A percentile compares a stretch with the other conserved stretches of the same genome.
Conservation (phyloP, 805 yeast species). For the Zygosaccharomyces bisporus region DNA sequence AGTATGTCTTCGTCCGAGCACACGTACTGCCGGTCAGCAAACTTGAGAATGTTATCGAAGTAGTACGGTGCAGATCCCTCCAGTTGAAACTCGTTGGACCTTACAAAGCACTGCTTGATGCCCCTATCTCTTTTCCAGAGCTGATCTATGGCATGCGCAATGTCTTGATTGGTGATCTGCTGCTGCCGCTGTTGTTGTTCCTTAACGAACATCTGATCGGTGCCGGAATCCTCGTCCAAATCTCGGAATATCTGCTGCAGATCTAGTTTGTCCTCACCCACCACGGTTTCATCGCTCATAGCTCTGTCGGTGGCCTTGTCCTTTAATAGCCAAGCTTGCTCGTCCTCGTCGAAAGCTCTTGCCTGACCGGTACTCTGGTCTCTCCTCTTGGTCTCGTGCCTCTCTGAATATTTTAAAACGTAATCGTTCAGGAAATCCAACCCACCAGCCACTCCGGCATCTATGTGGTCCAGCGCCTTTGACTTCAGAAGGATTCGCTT, state of each 20-base stretch:
- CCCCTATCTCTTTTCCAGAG: conserved; percentile 75
- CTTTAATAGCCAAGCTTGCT: conserved; percentile 3
- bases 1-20: conserved; percentile 82
- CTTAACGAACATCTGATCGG: conserved; percentile 26
- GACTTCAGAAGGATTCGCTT: conserved; percentile 52
- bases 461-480: conserved; percentile 57
- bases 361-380: conserved; percentile 54
- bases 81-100: conserved; percentile 75
- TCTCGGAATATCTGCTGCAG: conserved; percentile 27
- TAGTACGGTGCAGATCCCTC: conserved; percentile 81
- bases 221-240: conserved; percentile 24
- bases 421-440: conserved; percentile 58
- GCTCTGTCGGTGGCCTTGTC: conserved; percentile 15
- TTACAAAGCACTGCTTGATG: conserved; percentile 50
- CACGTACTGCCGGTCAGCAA: conserved; percentile 58
- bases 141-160: conserved; percentile 64
- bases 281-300: conserved; percentile 6
- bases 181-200: conserved; percentile 13
- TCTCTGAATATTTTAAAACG: conserved; percentile 57
- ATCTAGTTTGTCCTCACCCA: conserved; percentile 7
- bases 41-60: conserved; percentile 65
- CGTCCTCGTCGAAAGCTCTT: conserved; percentile 30
- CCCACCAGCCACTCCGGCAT: conserved; percentile 66
- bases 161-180: conserved; percentile 41
- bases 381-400: conserved; percentile 49